Evolutionary conservation across 1,284 basidiomycete genomes (phyloP).

Genomic region (Trichosporon inkin): DNA sequence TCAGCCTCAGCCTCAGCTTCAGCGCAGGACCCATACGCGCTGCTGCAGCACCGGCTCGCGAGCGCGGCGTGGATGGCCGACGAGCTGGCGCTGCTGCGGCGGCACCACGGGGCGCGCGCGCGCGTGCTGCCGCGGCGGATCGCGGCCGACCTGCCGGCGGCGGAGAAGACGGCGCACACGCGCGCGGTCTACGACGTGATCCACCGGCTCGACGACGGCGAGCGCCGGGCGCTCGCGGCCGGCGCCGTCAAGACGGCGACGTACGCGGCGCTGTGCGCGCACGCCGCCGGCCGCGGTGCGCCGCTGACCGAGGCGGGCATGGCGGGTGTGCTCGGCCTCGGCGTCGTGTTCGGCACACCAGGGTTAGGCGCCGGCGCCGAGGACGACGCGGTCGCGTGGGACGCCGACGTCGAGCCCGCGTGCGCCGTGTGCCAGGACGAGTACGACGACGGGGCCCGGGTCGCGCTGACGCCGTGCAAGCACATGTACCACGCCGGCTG

Average conservation of each 20-base stretch:
- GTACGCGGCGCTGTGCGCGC: background rate
- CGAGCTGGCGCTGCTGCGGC: too few species aligned
- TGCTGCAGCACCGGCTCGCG: too few species aligned
- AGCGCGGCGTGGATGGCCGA: too few species aligned
- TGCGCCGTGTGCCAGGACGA: constrained; percentile 29
- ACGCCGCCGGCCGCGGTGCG: background rate
- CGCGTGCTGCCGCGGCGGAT: too few species aligned
- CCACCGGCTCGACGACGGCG: background rate
- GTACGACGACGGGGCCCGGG: constrained; percentile 25
- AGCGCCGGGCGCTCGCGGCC: background rate
- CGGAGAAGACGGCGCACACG: background rate
- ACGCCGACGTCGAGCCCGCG: constrained; percentile 10
- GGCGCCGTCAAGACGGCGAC: background rate
- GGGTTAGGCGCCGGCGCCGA: too few species aligned
- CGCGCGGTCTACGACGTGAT: background rate
- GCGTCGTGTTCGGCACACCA: too few species aligned
- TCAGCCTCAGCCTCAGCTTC: too few species aligned
- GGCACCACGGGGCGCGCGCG: too few species aligned
- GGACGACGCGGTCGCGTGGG: too few species aligned
- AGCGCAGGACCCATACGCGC: too few species aligned
- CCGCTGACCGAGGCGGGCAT: background rate
- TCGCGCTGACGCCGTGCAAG: constrained; percentile 39
- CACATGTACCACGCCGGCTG: constrained; percentile 45
- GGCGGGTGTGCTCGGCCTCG: too few species aligned
- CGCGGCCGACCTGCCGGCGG: background rate